phyloP scores from a whole-genome alignment of 2,329 filamentous ascomycete genomes.

The Chrysoporthe austroafricana region DNA sequence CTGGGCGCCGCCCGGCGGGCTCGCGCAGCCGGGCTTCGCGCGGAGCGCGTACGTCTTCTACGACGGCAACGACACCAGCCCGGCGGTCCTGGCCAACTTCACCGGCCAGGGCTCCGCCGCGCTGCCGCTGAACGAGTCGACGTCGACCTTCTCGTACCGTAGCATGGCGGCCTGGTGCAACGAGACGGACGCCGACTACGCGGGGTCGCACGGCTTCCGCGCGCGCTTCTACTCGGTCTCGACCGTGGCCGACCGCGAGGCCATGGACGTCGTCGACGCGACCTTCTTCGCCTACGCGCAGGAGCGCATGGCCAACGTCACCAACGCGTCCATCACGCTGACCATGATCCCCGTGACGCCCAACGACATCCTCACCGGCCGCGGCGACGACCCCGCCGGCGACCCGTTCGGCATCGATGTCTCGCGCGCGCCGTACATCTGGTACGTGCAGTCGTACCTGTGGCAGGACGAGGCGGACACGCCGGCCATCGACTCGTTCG shows the following conservation, averaged over 20 bases:
- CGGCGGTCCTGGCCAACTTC: slow-evolving; percentile 9
- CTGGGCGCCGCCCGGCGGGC: background rate
- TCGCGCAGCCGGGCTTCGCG: background rate
- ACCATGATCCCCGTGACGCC: slow-evolving; percentile 7
- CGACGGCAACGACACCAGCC: background rate
- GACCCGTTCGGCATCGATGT: slow-evolving; percentile 8
- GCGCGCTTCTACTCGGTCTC: slow-evolving; percentile 10
- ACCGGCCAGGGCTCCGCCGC: background rate
- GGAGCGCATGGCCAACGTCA: slow-evolving; percentile 7
- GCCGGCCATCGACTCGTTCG: background rate
- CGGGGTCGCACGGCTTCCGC: background rate
- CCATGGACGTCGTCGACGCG: slow-evolving; percentile 13
- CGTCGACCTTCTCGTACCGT: background rate
- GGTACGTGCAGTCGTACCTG: background rate
- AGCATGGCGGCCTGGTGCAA: slow-evolving; percentile 3
- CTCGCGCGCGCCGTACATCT: slow-evolving; percentile 7
- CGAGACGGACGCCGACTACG: slow-evolving; percentile 7
- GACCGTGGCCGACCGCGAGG: slow-evolving; percentile 12
- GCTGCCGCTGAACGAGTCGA: background rate
- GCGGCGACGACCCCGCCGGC: background rate
- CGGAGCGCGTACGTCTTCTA: slow-evolving; percentile 9
- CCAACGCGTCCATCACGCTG: background rate
- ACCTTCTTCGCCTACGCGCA: slow-evolving; percentile 3
- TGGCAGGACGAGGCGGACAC: background rate
- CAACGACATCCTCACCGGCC: background rate